Conservation (phyloP, 495 filamentous ascomycete species). For the Podospora tetraspora region DNA sequence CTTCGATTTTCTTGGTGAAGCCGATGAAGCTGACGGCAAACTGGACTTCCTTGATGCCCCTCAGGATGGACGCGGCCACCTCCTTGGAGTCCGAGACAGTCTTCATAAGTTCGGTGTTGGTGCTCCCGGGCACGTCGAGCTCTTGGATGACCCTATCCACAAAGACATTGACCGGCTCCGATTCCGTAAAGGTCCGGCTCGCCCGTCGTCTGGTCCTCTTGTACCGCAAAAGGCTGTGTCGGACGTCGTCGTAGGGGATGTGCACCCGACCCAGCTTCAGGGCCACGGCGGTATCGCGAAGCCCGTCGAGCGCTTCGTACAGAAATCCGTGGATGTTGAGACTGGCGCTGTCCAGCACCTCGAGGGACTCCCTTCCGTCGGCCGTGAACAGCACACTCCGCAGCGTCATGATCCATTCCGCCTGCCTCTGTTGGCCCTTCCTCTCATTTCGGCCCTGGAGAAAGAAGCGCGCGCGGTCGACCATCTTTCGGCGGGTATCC, state of each 20-base stretch:
- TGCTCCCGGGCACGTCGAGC: conserved; percentile 63
- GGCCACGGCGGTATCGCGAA: conserved; percentile 83
- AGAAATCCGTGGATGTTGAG: conserved; percentile 89
- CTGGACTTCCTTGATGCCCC: conserved; percentile 93
- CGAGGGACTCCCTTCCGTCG: conserved; percentile 77
- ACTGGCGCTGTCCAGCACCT: conserved; percentile 81
- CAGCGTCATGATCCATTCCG: conserved; percentile 87
- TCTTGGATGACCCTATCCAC: conserved; percentile 77
- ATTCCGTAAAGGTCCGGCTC: conserved; percentile 21
- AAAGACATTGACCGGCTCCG: conserved; percentile 51
- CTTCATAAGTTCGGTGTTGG: conserved; percentile 70
- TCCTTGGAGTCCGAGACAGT: conserved; percentile 91
- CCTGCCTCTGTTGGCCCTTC: conserved; percentile 68
- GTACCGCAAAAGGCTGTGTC: conserved; percentile 50
- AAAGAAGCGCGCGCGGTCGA: conserved; percentile 86
- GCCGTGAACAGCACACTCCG: conserved; percentile 83
- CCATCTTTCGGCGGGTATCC: conserved; percentile 85
- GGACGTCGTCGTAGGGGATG: conserved; percentile 83
- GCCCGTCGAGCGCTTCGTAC: conserved; percentile 79
- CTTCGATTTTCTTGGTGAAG: conserved; percentile 68
- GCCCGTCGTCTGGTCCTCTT: conserved; percentile 32
- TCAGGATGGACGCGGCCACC: conserved; percentile 81
- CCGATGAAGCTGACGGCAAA: conserved; percentile 91
- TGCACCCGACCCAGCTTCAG: conserved; percentile 87
- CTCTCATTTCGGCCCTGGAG: conserved; percentile 66